Conservation (phyloP, 805 yeast genomes). For the Hanseniaspora jakobsenii region DNA sequence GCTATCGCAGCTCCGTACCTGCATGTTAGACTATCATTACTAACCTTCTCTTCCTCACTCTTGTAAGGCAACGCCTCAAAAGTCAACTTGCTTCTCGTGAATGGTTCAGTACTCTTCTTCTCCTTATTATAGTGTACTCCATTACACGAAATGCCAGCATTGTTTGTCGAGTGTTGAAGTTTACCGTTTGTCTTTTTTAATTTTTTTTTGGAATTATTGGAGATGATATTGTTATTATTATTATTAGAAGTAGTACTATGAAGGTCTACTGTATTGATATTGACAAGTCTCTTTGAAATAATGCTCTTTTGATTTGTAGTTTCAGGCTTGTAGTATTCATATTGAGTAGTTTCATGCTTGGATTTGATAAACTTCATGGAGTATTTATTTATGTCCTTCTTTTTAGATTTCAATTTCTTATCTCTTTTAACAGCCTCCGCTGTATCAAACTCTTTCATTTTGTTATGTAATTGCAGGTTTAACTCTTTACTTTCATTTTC, state of each 20-base stretch:
- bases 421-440: constrained; percentile 1
- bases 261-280: constrained; percentile 25
- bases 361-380: constrained; percentile 12
- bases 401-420: constrained; percentile 8
- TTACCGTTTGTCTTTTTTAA: no score
- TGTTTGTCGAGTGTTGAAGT: no score
- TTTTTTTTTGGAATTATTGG: no score
- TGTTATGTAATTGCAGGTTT: background rate
- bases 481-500: constrained; percentile 1
- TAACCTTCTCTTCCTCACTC: background rate
- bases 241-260: constrained; percentile 29
- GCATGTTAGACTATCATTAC: constrained; percentile 1
- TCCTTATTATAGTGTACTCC: no score
- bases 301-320: background rate
- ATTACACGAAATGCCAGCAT: no score
- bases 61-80: constrained; percentile 7
- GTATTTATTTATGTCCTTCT: constrained; percentile 9
- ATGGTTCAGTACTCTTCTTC: no score
- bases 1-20: constrained; percentile 8
- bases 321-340: constrained; percentile 31
- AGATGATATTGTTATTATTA: constrained; percentile 29
- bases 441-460: constrained; percentile 1
- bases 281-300: constrained; percentile 17
- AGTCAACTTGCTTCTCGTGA: constrained; percentile 12
- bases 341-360: constrained; percentile 25